These are phyloP conservation scores for Scedosporium minutisporum DNA, from an alignment of 2,329 filamentous ascomycete genomes.

Conservation along the genomic window DNA sequence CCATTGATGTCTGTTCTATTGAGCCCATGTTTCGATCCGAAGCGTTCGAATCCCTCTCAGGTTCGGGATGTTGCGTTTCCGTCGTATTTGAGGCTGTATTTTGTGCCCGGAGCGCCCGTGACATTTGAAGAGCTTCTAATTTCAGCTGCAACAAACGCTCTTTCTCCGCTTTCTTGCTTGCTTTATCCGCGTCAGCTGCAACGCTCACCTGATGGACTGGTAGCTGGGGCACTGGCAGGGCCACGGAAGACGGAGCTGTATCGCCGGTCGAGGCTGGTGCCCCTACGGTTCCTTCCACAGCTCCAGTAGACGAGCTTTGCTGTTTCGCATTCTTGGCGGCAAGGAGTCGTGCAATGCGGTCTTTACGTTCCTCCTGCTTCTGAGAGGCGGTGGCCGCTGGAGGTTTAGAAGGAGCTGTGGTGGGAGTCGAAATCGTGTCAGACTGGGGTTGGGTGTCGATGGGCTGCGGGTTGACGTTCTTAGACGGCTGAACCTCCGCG, in stretches of 20 bases:
- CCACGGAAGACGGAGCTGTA: not conserved
- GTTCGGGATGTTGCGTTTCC: not conserved
- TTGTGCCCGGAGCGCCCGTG: constrained; percentile 33
- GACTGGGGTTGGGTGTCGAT: not conserved
- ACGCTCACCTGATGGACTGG: not conserved
- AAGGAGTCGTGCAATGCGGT: constrained; percentile 65
- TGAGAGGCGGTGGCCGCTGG: constrained; percentile 4
- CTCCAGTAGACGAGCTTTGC: constrained; percentile 11
- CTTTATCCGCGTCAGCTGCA: constrained; percentile 1
- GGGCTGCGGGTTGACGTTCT: not conserved
- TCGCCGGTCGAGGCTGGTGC: not conserved
- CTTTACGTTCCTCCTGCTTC: constrained; percentile 56
- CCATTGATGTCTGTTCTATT: not conserved
- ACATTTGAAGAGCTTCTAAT: constrained; percentile 63
- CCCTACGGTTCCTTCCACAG: not conserved
- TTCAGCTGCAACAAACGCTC: constrained; percentile 66
- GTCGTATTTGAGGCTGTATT: constrained; percentile 19
- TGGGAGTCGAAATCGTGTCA: not conserved
- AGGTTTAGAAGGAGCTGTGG: not conserved
- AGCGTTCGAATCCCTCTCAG: not conserved
- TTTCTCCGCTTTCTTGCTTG: constrained; percentile 48
- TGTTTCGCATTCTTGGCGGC: constrained; percentile 59
- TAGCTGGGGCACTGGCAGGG: not conserved
- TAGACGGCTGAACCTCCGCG: not conserved
- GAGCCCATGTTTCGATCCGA: not conserved